These are phyloP conservation scores for Citrus glauca DNA, from an alignment of 345 rosid genomes.

Conservation along the genomic window DNA sequence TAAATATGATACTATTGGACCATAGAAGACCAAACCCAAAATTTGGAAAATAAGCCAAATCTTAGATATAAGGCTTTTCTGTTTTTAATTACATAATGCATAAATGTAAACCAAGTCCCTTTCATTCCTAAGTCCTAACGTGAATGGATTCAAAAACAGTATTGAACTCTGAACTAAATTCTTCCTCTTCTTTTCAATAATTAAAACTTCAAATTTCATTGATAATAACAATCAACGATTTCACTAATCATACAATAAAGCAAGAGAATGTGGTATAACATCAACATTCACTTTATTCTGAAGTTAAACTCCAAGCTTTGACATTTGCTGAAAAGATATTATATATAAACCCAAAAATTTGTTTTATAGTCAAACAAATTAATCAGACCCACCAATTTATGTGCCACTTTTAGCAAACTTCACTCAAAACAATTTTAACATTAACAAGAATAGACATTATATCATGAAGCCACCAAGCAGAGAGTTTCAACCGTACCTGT, in stretches of 20 bases:
- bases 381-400: neutral
- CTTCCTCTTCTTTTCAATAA: neutral
- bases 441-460: neutral
- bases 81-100: neutral
- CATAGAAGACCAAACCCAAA: neutral
- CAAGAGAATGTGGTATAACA: neutral
- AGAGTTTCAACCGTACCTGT: conserved; percentile 37
- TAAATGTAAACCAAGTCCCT: neutral
- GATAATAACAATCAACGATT: neutral
- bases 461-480: neutral
- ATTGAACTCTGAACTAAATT: neutral
- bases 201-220: neutral
- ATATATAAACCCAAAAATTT: neutral
- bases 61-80: neutral
- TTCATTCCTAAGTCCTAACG: neutral
- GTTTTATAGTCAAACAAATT: neutral
- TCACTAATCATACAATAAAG: neutral
- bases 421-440: neutral
- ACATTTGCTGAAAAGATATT: neutral
- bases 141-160: neutral
- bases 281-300: neutral
- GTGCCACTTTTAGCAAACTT: neutral
- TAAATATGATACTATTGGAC: neutral
- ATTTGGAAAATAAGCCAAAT: neutral
- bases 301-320: neutral